Evolutionary conservation across 768 basidiomycete genomes (phyloP), one percentile per base, ranked within the genome.

Genomic region (Russula sp.): DNA sequence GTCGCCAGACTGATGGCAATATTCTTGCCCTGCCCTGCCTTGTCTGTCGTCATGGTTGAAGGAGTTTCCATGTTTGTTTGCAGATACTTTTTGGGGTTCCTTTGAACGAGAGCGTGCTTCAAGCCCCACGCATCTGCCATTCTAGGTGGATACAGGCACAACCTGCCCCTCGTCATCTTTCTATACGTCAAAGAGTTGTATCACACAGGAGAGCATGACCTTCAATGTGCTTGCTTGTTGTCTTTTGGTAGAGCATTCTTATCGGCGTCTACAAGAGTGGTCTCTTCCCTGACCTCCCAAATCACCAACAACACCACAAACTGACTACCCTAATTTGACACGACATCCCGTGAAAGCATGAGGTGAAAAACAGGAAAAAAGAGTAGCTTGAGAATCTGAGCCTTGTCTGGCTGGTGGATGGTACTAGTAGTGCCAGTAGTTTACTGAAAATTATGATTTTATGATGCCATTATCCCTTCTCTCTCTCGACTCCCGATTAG

Each of bases 161-260:
- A 75, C 60, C 63, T 79, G 1, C 78, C 78, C 7, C 60, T 72
- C 25, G 74, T 77, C 2, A 75, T 75, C 41, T 72, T 75, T 3
- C 71, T 75, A 0, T 78, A 76, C 58, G 61, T 81, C 29, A 80
- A 81, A 47, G 78, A 81, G 65, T 66, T 81, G 38, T 78, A 78
- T 58, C 75, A 77, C 22, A 78, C 77, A 14, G 79, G 79, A 72
- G 69, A 56, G 1, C n/a, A 2, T 0, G 14, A 36, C 45, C 20
- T 2, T n/a, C n/a, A 14, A 1, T 29, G 25, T 29, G 25, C 46
- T 14, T 7, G 10, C 11, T 13, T 38, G 1, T 34, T 20, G n/a
- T 6, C 53, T 18, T 42, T 58, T 52, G 50, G 35, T 36, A 1
- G 48, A 52, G 25, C 25, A 2, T 7, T 61, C 49, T 29, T 34